A percentile compares a stretch with the other conserved stretches of the same genome.
phyloP scores from a whole-genome alignment of 129 eudicot genomes.

The Tagetes erecta region DNA sequence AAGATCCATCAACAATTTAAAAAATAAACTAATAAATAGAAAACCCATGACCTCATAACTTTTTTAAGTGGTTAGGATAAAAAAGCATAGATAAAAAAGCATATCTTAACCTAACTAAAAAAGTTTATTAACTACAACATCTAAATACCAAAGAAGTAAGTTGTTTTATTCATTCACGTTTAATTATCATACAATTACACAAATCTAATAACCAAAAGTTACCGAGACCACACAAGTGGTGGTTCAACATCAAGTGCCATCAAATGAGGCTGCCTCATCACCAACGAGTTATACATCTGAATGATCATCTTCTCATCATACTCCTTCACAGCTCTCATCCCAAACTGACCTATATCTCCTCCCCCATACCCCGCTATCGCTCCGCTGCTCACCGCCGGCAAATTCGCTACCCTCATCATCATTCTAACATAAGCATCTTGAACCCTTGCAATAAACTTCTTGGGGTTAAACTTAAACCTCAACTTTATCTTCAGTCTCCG shows the following conservation, averaged over 20 bases:
- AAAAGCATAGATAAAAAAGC: too few relatives aligned
- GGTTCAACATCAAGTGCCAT: not conserved
- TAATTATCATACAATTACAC: not conserved
- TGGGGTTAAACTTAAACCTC: conserved; percentile 52
- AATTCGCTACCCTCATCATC: conserved; percentile 60
- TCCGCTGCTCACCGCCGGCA: conserved; percentile 30
- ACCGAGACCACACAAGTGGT: too few relatives aligned
- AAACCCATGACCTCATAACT: too few relatives aligned
- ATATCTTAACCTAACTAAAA: too few relatives aligned
- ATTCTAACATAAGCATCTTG: conserved; percentile 67
- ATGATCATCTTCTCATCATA: conserved; percentile 75
- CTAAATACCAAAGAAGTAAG: too few relatives aligned
- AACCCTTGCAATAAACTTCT: conserved; percentile 45
- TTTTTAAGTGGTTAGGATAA: too few relatives aligned
- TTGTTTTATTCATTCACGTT: not conserved
- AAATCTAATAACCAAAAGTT: not conserved
- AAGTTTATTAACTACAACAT: too few relatives aligned
- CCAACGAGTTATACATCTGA: conserved; percentile 67
- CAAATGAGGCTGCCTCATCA: conserved; percentile 44
- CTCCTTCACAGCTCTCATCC: conserved; percentile 57
- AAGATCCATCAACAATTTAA: too few relatives aligned
- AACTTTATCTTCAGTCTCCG: conserved; percentile 54
- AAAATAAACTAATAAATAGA: too few relatives aligned
- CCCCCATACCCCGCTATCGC: conserved; percentile 37
- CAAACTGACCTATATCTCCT: conserved; percentile 33